A percentile compares a stretch with the other conserved stretches of the same genome.
Evolutionary conservation across 768 basidiomycete species (phyloP).

Genomic region (Kwoniella sp.): DNA sequence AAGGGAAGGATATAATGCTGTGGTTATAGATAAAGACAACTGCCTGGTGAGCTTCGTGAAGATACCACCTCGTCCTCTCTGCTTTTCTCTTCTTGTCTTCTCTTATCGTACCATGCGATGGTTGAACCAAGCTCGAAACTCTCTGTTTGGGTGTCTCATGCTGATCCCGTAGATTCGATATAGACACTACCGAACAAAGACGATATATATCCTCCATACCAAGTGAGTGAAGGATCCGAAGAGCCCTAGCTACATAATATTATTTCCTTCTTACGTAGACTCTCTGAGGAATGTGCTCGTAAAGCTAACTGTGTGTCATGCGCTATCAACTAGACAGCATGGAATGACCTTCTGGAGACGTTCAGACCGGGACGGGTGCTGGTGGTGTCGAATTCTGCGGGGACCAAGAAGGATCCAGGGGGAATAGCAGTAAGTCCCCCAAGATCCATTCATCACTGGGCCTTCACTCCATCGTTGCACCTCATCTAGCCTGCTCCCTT

Average conservation of each 20-base stretch:
- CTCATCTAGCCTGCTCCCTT: background rate
- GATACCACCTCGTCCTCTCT: no score
- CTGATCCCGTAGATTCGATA: background rate
- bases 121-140: no score
- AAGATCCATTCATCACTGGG: background rate
- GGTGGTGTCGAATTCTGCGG: constrained; percentile 93
- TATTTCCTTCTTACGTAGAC: no score
- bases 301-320: no score
- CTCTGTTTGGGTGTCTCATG: no score
- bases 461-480: no score
- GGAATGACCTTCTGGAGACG: constrained; percentile 68
- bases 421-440: constrained; percentile 68
- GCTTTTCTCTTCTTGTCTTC: no score
- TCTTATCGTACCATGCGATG: no score
- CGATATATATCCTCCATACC: constrained; percentile 71
- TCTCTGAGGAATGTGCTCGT: no score
- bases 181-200: constrained; percentile 83
- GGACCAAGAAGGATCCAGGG: constrained; percentile 69
- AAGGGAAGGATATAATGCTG: constrained; percentile 79
- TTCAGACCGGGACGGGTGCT: constrained; percentile 81
- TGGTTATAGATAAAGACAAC: constrained; percentile 96
- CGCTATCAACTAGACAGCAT: constrained; percentile 56
- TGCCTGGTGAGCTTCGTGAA: constrained; percentile 86
- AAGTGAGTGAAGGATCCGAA: constrained; percentile 63
- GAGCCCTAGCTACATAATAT: no score